Percentiles rank a stretch among this genome's conserved stretches.
Evolutionary conservation across 2,329 filamentous ascomycete species (phyloP).

Genomic region (Lachnellula cervina): DNA sequence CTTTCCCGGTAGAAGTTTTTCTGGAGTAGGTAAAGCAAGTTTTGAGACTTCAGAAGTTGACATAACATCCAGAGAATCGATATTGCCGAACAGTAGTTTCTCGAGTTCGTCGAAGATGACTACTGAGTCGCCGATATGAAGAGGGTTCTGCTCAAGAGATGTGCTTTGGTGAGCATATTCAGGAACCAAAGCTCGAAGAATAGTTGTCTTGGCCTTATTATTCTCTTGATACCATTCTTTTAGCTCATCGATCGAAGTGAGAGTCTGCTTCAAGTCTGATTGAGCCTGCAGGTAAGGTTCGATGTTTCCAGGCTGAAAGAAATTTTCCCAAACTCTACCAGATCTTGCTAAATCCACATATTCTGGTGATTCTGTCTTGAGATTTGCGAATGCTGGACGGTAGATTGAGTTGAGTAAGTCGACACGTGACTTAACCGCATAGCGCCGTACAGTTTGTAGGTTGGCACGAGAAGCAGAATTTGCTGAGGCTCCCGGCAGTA

Average conservation of each 20-base stretch:
- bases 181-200: slow-evolving; percentile 3
- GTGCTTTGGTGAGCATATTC: slow-evolving; percentile 24
- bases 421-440: neutral
- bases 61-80: slow-evolving; percentile 2
- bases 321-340: slow-evolving; percentile 23
- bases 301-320: slow-evolving; percentile 16
- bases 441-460: neutral
- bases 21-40: slow-evolving; percentile 3
- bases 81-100: neutral
- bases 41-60: slow-evolving; percentile 3
- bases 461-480: neutral
- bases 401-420: slow-evolving; percentile 1
- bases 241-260: slow-evolving; percentile 5
- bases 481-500: neutral
- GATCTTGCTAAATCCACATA: slow-evolving; percentile 18
- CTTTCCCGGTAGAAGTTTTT: slow-evolving; percentile 2
- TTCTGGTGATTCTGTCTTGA: slow-evolving; percentile 10
- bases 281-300: slow-evolving; percentile 7
- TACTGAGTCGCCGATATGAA: slow-evolving; percentile 7
- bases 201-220: slow-evolving; percentile 9
- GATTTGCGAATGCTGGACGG: slow-evolving; percentile 3
- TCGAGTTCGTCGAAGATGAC: slow-evolving; percentile 9
- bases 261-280: slow-evolving; percentile 1
- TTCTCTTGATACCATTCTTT: slow-evolving; percentile 2
- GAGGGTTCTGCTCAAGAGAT: slow-evolving; percentile 21